Conservation (phyloP, 176 grass and related monocot species). For the Guadua angustifolia region DNA sequence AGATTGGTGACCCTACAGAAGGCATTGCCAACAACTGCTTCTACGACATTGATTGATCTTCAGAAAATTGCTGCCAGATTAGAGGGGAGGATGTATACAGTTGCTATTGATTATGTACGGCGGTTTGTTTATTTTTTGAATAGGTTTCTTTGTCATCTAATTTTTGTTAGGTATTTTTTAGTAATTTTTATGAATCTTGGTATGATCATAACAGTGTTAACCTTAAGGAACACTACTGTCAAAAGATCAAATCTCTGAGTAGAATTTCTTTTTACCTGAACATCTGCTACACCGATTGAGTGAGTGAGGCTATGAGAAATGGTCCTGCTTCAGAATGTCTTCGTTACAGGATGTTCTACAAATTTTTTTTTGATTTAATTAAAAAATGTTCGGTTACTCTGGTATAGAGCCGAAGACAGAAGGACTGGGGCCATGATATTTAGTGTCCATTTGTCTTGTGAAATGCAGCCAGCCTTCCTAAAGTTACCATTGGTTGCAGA, state of each 20-base stretch:
- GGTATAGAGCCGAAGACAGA: background rate
- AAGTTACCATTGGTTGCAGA: too few relatives aligned
- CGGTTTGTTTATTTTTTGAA: background rate
- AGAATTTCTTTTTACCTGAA: background rate
- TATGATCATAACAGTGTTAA: background rate
- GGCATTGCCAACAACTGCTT: background rate
- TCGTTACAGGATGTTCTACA: background rate
- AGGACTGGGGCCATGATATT: background rate
- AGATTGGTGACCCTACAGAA: slow-evolving; percentile 11
- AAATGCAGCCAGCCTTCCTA: too few relatives aligned
- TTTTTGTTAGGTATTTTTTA: background rate
- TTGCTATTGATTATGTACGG: background rate
- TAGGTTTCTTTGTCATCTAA: background rate
- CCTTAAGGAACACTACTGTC: background rate
- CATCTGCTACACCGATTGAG: background rate
- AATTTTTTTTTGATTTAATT: background rate
- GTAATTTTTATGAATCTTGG: background rate
- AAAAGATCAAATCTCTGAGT: background rate
- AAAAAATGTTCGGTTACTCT: background rate
- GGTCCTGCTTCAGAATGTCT: background rate
- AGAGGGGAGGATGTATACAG: background rate
- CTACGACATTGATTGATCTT: slow-evolving; percentile 15
- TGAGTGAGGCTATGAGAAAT: background rate
- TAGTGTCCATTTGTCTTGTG: too few relatives aligned
- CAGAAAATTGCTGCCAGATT: slow-evolving; percentile 4